Base-by-base conservation (phyloP, 768 basidiomycete species). In the Leccinum aurantiacum region DNA sequence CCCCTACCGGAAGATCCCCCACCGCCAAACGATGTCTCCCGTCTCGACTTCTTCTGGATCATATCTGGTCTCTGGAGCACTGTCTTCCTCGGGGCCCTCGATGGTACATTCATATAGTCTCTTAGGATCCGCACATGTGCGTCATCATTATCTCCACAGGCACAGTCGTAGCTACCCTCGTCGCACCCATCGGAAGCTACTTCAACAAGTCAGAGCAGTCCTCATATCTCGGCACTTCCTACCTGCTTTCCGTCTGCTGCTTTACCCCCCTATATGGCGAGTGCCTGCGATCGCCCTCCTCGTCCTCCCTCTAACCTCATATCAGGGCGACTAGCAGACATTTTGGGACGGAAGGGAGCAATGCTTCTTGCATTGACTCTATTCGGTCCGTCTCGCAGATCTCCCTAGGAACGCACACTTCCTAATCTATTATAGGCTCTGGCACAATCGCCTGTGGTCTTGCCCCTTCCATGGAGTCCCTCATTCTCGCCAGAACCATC, bases 381-480 rank as follows among this genome's bases (percentile, higher is more conserved):
- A 61, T 97, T 98, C 79, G 90, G 93, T 89, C 74, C 14, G 76
- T 67, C 56, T 58, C 59, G 63, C 60, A 57, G 65, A 65, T 57
- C 65, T 41, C 58, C 24, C 54, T 35, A 60, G 59, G 62, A 31
- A 55, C 48, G 22, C 57, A 48, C 41, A 25, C 52, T 65, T 57
- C 67, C 59, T 65, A 65, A 69, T 66, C 54, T 35, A 62, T 62
- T 47, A 38, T 69, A 91, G 90, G 89, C 22, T 79, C 84, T 61
- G 95, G 95, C 22, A 98, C 94, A 2, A 78, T 93, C 46, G 79
- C 88, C 15, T 98, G 95, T 69, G 96, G 92, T 1, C 65, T 95
- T 46, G 95, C 93, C 46, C 86, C 89, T 9, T 90, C 88, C 6
- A 96, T 98, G 95, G 82, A 84, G 62, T 72, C 80, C 13, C 81